phyloP scores from a whole-genome alignment of 495 filamentous ascomycete species.

The Hyaloscypha variabilis region DNA sequence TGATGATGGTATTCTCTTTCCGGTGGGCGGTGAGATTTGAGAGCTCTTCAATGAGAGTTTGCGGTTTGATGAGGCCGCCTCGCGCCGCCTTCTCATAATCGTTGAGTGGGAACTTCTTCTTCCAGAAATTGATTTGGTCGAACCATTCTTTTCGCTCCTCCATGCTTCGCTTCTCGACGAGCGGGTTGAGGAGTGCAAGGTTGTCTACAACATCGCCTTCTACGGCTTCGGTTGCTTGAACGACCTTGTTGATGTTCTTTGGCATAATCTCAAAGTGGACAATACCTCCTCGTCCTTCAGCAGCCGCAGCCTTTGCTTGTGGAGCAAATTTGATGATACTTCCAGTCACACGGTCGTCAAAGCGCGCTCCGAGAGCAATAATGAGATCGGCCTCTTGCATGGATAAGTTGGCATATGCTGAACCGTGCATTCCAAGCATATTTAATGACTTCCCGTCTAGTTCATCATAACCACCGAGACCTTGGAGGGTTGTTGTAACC shows the following conservation, averaged over 20 bases:
- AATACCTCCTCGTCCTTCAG: constrained; percentile 74
- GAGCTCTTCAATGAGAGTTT: constrained; percentile 81
- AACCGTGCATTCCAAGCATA: constrained; percentile 85
- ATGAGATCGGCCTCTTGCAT: constrained; percentile 81
- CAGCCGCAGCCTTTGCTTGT: constrained; percentile 64
- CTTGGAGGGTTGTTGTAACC: constrained; percentile 79
- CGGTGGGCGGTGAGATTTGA: constrained; percentile 70
- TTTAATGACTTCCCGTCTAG: constrained; percentile 75
- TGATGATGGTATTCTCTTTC: constrained; percentile 81
- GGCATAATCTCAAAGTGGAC: constrained; percentile 83
- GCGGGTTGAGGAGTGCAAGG: constrained; percentile 71
- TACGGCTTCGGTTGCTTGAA: constrained; percentile 79
- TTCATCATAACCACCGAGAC: constrained; percentile 77
- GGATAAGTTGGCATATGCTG: constrained; percentile 77
- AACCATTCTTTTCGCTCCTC: constrained; percentile 81
- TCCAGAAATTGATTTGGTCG: constrained; percentile 85
- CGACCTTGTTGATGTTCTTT: constrained; percentile 88
- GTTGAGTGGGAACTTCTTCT: constrained; percentile 76
- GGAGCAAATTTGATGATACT: constrained; percentile 69
- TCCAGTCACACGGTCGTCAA: constrained; percentile 77
- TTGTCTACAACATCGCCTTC: constrained; percentile 75
- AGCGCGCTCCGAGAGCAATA: constrained; percentile 74
- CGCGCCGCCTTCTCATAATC: constrained; percentile 71
- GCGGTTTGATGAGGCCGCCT: constrained; percentile 82
- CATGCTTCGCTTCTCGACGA: constrained; percentile 52